Base-by-base conservation (phyloP, 495 filamentous ascomycete species). In the Hypomontagnella submonticulosa region DNA sequence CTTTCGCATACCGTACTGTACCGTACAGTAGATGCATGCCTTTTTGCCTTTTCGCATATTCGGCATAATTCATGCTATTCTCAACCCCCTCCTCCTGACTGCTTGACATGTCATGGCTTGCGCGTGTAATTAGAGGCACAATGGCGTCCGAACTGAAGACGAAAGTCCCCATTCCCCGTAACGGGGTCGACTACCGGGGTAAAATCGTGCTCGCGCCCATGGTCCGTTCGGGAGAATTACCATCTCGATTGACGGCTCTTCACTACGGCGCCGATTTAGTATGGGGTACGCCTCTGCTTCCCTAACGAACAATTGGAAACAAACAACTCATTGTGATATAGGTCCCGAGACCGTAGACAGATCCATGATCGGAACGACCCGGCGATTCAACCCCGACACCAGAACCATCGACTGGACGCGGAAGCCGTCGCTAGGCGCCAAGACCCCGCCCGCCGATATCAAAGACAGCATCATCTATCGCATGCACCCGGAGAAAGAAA, bases 221-320 rank as follows among this genome's bases (percentile, higher is more conserved):
- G 95, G 95, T 99, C 19, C 89, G 95, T 36, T 93, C 90, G 20
- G 96, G 96, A 66, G 95, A 99, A 79, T 81, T 97, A 13, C 96
- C 96, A 4, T 92, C 90, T 7, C 88, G 95, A 12, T 84, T 99
- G 1, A 73, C 93, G 3, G 90, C 95, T 5, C 85, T 99, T 15
- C 88, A 96, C 68, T 98, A 99, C 73, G 95, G 95, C 44, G 96
- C 96, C 41, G 95, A 98, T 73, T 84, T 98, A 11, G 95, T 98
- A 58, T 99, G 94, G 95, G 94, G 90, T 88, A 64, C 42, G 75
- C 75, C 16, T 46, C 30, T 42, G 51, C n/a, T 42, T 33, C 67
- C 44, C 47, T 32, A 15, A 16, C 36, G 9, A 4, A 38, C 37
- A 48, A 57, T 10, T n/a, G n/a, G n/a, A 5, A 53, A n/a, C 10